These are phyloP conservation scores for Naegleria lovaniensis DNA, from an alignment of 208 protist species.

Conservation along the genomic window DNA sequence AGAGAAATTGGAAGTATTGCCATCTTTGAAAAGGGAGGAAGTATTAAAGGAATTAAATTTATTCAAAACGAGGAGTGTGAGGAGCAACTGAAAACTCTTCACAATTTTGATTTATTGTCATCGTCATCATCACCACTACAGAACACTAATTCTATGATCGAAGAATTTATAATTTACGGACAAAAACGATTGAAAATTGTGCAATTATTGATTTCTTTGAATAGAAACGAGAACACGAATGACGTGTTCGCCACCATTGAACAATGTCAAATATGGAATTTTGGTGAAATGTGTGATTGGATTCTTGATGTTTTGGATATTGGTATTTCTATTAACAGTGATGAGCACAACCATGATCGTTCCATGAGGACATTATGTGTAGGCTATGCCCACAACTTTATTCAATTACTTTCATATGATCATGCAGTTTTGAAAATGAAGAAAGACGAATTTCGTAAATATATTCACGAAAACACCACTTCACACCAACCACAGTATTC, in stretches of 20 bases:
- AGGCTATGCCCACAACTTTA: neutral
- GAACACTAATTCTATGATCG: neutral
- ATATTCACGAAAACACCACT: too few relatives aligned
- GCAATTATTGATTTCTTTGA: neutral
- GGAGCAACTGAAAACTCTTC: neutral
- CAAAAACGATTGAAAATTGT: neutral
- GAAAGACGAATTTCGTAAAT: neutral
- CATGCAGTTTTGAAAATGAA: neutral
- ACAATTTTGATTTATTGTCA: too few relatives aligned
- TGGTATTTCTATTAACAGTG: neutral
- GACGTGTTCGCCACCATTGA: too few relatives aligned
- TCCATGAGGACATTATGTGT: neutral
- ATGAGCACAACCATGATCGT: neutral
- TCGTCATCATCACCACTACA: neutral
- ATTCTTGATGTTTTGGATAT: neutral
- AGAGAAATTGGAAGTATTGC: neutral
- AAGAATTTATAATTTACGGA: neutral
- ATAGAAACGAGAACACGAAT: neutral
- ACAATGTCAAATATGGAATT: neutral
- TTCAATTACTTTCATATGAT: neutral
- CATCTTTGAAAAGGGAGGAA: slow-evolving; percentile 1
- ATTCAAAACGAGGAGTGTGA: neutral
- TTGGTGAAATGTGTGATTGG: neutral
- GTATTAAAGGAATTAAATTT: neutral
- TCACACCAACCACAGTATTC: neutral